Conservation (phyloP, 805 yeast species). For the Starmerella riodocensis region DNA sequence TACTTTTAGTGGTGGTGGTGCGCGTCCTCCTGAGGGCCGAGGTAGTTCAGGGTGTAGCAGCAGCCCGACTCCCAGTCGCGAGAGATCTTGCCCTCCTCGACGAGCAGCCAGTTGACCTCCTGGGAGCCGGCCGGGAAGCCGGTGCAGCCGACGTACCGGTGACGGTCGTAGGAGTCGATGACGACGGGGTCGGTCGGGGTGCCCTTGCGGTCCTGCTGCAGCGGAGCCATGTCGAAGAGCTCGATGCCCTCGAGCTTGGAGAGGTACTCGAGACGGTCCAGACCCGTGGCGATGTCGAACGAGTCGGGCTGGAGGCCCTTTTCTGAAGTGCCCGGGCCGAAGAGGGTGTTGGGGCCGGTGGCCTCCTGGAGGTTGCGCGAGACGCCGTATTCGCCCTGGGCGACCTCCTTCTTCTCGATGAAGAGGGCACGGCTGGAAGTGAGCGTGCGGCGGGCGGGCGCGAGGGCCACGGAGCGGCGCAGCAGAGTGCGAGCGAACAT, state of each 20-base stretch:
- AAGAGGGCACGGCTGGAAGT: conserved; percentile 7
- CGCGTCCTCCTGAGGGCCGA: conserved; percentile 44
- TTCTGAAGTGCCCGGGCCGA: conserved; percentile 72
- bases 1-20: conserved; percentile 20
- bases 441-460: conserved; percentile 13
- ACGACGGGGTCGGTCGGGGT: conserved; percentile 80
- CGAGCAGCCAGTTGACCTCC: conserved; percentile 82
- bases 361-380: conserved; percentile 51
- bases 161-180: conserved; percentile 80
- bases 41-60: conserved; percentile 74
- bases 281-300: conserved; percentile 94
- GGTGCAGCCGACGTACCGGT: conserved; percentile 93
- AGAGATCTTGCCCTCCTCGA: conserved; percentile 64
- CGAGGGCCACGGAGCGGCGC: conserved; percentile 14
- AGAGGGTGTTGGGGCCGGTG: conserved; percentile 57
- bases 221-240: conserved; percentile 69
- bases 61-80: conserved; percentile 99
- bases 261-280: conserved; percentile 87
- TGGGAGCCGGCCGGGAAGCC: conserved; percentile 93
- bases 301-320: conserved; percentile 70
- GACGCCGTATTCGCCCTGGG: conserved; percentile 17
- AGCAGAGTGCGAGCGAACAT: conserved; percentile 16
- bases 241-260: conserved; percentile 95
- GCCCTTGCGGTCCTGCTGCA: conserved; percentile 79
- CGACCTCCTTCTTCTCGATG: conserved; percentile 12